Evolutionary conservation across 176 grass and related monocot genomes (phyloP), one percentile per base, ranked within the genome.

Genomic region (Avena sativa): DNA sequence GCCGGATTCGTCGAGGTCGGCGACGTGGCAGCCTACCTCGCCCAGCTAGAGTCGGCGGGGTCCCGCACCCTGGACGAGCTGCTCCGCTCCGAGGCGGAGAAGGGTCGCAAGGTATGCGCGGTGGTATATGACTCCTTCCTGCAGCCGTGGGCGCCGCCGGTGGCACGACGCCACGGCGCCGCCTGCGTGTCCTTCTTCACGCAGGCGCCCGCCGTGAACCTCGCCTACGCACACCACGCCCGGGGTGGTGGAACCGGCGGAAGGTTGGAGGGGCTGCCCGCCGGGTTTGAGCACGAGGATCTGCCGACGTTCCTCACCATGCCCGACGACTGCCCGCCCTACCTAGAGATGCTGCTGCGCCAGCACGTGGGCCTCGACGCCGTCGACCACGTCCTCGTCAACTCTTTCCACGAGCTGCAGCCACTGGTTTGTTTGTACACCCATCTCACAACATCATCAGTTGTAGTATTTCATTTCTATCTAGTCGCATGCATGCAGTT

Each of bases 71-170:
- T 94, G 23, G 95, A 71, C 61, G 47, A 23, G 55, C 89, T 97
- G 15, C 86, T 97, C 87, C 78, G 40, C 8, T 60, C 55, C 57
- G 92, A 94, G 85, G 56, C 82, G 5, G 86, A 14, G 16, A 62
- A 13, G 13, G 82, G 87, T 12, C 81, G 75, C 2, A 89, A 84
- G 13, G 87, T 94, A 52, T 43, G 14, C 32, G 78, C 81, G 55
- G 70, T 95, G 58, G 89, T 95, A 25, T 91, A 93, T 62, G 87
- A 95, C 71, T 56, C 93, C 60, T 88, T 94, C 84, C 59, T 94
- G 48, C 48, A 50, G 56, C 84, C 86, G 0, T 94, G 86, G 86
- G 92, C 83, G 48, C 86, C 40, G 62, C 47, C 63, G 28, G 79
- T 91, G 57, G 92, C 83, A 20, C 26, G 89, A 50, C 65, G 84